Conservation (phyloP, 2,329 filamentous ascomycete genomes). For the Xylaria sp. region DNA sequence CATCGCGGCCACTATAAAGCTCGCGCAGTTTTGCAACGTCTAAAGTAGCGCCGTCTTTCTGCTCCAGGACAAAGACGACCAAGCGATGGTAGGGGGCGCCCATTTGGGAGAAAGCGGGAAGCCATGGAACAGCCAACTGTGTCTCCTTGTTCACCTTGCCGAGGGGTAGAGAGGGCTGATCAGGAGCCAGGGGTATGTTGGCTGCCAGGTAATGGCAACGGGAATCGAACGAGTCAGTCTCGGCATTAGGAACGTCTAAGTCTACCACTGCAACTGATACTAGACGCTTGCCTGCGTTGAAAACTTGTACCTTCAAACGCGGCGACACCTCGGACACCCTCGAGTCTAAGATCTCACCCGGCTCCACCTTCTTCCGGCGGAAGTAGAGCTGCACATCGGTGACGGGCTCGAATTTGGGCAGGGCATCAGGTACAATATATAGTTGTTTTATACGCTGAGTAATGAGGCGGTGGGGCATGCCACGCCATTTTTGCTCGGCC, state of each 20-base stretch:
- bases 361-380: conserved; percentile 72
- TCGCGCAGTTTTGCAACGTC: conserved; percentile 68
- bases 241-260: conserved; percentile 85
- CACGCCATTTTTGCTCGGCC: conserved; percentile 86
- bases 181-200: conserved; percentile 65
- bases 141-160: conserved; percentile 66
- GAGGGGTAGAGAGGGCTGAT: conserved; percentile 71
- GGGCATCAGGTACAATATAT: conserved; percentile 86
- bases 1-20: conserved; percentile 65
- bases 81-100: conserved; percentile 92
- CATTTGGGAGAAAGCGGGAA: conserved; percentile 87
- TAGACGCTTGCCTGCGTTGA: conserved; percentile 81
- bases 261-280: conserved; percentile 89
- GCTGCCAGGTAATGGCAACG: conserved; percentile 88
- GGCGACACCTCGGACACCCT: conserved; percentile 77
- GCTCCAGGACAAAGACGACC: conserved; percentile 84
- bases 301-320: conserved; percentile 84
- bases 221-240: conserved; percentile 78
- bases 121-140: conserved; percentile 82
- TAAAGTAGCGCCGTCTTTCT: conserved; percentile 69
- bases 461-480: conserved; percentile 81
- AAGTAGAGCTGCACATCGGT: conserved; percentile 87
- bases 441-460: conserved; percentile 88
- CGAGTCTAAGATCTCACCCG: conserved; percentile 83
- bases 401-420: conserved; percentile 80